Conservation (phyloP, 129 eudicot species). For the Smallanthus sonchifolius region DNA sequence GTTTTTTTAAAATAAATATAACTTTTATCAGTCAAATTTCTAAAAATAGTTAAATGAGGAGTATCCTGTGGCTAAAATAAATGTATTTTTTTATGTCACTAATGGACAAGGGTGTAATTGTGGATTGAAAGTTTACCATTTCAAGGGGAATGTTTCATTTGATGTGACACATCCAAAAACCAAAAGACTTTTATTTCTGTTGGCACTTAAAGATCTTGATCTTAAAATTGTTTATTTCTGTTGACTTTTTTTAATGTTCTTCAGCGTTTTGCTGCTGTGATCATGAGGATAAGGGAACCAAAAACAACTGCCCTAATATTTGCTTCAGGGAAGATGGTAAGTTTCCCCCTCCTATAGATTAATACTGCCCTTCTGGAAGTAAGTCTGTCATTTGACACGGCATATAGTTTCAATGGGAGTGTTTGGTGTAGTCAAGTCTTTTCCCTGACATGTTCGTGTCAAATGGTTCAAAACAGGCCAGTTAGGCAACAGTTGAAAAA, state of each 20-base stretch:
- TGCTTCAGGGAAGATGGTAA: constrained; percentile 96
- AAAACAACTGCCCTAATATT: constrained; percentile 84
- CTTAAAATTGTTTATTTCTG: neutral
- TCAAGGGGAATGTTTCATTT: neutral
- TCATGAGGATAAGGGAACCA: constrained; percentile 93
- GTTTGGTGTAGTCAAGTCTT: neutral
- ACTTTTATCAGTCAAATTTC: neutral
- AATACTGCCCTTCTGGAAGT: neutral
- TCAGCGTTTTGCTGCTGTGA: constrained; percentile 98
- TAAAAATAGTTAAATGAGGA: neutral
- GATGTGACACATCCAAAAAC: neutral
- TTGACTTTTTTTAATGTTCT: neutral
- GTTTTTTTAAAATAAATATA: neutral
- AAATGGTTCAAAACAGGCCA: neutral
- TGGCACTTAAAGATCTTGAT: neutral
- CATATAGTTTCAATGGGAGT: neutral
- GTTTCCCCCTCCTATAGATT: neutral
- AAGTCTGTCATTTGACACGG: neutral
- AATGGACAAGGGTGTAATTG: neutral
- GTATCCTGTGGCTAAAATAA: neutral
- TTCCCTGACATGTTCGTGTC: neutral
- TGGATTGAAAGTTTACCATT: neutral
- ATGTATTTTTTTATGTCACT: neutral
- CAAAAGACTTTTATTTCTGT: neutral
- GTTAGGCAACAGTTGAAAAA: neutral